Evolutionary conservation across 2,329 filamentous ascomycete species (phyloP).

Genomic region (Trichoderma gracile): DNA sequence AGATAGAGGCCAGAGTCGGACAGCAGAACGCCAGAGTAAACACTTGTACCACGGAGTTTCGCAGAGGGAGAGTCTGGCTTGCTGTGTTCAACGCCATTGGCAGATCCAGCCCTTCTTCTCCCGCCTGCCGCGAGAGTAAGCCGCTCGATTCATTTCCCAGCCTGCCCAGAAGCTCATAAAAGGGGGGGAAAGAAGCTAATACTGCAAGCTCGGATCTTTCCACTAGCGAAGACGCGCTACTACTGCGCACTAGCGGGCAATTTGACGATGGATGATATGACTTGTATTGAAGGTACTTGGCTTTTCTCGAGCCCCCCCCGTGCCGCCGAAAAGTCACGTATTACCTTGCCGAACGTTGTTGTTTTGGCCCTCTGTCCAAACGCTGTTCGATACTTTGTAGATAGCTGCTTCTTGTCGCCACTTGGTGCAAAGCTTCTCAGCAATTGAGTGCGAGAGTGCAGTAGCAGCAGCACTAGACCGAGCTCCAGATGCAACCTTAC

Average conservation of each 20-base stretch:
- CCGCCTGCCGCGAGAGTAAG: background rate
- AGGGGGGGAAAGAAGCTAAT: background rate
- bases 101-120: background rate
- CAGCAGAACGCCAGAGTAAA: background rate
- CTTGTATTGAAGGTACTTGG: background rate
- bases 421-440: conserved; percentile 9
- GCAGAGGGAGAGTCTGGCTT: background rate
- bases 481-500: background rate
- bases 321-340: no score
- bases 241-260: conserved; percentile 17
- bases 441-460: conserved; percentile 10
- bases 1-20: background rate
- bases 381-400: background rate
- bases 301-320: background rate
- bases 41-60: background rate
- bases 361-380: background rate
- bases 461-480: conserved; percentile 2
- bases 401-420: background rate
- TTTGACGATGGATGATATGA: background rate
- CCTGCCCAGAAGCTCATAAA: conserved; percentile 16
- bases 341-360: background rate
- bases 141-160: conserved; percentile 18
- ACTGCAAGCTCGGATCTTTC: conserved; percentile 23
- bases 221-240: conserved; percentile 21
- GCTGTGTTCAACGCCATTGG: background rate